Base-by-base conservation (phyloP, 1,284 basidiomycete species). In the Earliella scabrosa region DNA sequence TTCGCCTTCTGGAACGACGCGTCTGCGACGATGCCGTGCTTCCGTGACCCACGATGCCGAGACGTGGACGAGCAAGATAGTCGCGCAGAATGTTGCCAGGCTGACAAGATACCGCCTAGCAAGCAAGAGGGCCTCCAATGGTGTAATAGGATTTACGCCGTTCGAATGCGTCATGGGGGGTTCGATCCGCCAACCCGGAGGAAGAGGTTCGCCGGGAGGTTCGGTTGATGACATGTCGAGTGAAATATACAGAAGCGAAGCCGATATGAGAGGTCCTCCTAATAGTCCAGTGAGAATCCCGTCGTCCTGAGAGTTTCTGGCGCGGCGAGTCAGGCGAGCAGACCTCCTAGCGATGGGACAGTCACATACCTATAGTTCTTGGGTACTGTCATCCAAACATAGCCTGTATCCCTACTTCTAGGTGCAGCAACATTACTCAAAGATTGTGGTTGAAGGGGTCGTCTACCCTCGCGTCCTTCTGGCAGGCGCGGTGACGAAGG, bases 331-430 rank as follows among this genome's bases (percentile, higher is more conserved):
- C 34, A 54, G 43, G 32, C 3, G 11, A 35, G n/a, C 26, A 20
- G 31, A 18, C 38, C 24, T 32, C 16, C 41, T 10, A n/a, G 31
- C 10, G 16, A 26, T 14, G 32, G 29, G 32, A 45, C n/a, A 38
- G 6, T 35, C 16, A 44, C 40, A 21, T 40, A 89, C 90, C 90
- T 79, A 67, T 91, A 93, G 66, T 93, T 92, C 71, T 92, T 91
- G 0, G 89, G 88, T 9, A 92, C 90, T n/a, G 91, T 90, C 91
- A 93, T 93, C 90, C 90, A 93, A 29, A 93, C 79, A 67, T 86
- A 89, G 32, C 86, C 83, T 60, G 84, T 60, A 46, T 67, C 83
- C 59, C 60, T 57, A 35, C 54, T 54, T 29, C 60, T 53, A n/a
- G 57, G 52, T 16, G 49, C 45, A 10, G 49, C 45, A 10, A 27